phyloP scores from a whole-genome alignment of 306 rosid species.

The Prosopis cineraria region DNA sequence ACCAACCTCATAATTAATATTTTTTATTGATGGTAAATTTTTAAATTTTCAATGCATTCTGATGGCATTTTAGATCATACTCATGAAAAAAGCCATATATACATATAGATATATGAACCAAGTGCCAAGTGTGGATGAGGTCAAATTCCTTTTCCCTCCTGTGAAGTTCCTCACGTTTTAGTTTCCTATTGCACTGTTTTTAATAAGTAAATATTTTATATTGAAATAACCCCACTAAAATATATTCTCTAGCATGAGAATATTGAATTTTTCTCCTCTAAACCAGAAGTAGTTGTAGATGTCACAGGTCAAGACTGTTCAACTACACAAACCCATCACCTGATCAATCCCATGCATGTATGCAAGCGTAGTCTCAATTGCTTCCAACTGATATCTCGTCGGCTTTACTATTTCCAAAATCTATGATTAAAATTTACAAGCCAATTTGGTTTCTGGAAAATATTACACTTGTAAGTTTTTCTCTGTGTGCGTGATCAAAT shows the following conservation, averaged over 20 bases:
- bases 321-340: neutral
- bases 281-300: neutral
- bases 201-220: no score
- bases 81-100: no score
- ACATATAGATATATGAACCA: no score
- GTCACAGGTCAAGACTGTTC: conserved; percentile 1
- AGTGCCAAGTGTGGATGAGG: no score
- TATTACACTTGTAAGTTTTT: neutral
- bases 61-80: no score
- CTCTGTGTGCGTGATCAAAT: neutral
- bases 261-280: neutral
- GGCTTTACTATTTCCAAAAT: neutral
- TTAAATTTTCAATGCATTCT: no score
- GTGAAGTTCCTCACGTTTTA: no score
- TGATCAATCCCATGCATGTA: neutral
- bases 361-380: neutral
- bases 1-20: no score
- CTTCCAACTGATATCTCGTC: neutral
- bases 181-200: no score
- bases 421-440: neutral
- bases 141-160: no score
- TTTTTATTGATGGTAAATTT: no score
- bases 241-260: neutral
- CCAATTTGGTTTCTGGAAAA: neutral
- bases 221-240: no score